A percentile compares a stretch with the other conserved stretches of the same genome.
Evolutionary conservation across 148 eudicot genomes (phyloP).

Genomic region (Rhododendron williamsianum): DNA sequence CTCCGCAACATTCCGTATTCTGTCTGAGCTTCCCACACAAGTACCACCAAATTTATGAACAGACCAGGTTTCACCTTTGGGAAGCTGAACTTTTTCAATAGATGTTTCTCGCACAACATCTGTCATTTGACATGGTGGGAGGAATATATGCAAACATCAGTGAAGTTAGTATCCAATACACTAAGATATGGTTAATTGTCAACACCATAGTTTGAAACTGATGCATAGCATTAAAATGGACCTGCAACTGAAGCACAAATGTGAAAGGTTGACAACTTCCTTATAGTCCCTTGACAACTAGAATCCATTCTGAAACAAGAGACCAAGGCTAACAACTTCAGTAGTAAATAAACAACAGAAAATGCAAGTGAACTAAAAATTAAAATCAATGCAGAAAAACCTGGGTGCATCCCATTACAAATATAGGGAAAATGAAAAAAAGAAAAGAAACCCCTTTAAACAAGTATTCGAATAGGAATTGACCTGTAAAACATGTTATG

Average conservation of each 20-base stretch:
- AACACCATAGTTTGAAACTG: neutral
- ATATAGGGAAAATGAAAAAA: too few species aligned
- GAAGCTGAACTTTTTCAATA: conserved; percentile 35
- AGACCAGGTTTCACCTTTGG: conserved; percentile 81
- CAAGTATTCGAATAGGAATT: neutral
- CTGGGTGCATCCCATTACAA: neutral
- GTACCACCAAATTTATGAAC: conserved; percentile 99
- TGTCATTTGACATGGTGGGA: conserved; percentile 18
- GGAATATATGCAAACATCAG: neutral
- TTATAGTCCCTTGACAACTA: conserved; percentile 20
- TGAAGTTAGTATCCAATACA: neutral
- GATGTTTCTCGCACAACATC: conserved; percentile 46
- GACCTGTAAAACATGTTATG: neutral
- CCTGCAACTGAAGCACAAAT: conserved; percentile 33
- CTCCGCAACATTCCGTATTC: conserved; percentile 81
- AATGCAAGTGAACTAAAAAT: neutral
- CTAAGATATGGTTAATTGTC: neutral
- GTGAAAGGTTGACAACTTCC: conserved; percentile 17
- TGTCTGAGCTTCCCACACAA: conserved; percentile 83
- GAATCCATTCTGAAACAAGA: conserved; percentile 30
- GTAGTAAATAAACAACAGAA: neutral
- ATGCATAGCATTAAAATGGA: conserved; percentile 6
- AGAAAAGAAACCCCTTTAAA: neutral
- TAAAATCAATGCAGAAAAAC: neutral
- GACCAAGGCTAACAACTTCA: neutral